These are phyloP conservation scores for Cucurbita ficifolia DNA, from an alignment of 306 rosid genomes.

Conservation along the genomic window DNA sequence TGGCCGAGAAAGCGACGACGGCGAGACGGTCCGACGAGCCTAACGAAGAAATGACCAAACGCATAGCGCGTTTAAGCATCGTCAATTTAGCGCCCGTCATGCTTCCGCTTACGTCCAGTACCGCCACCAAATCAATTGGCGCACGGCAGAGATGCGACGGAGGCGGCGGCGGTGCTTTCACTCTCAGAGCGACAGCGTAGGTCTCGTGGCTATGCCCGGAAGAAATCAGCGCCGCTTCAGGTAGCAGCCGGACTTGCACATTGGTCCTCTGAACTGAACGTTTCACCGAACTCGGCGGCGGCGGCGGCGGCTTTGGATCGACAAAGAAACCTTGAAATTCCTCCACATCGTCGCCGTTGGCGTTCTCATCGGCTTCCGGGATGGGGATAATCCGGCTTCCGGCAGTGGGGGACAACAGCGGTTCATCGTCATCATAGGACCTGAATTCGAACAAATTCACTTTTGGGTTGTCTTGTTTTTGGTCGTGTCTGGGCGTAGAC, in stretches of 20 bases:
- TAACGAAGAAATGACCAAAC: conserved; percentile 16
- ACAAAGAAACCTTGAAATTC: conserved; percentile 84
- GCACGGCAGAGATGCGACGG: conserved; percentile 15
- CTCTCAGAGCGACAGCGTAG: conserved; percentile 46
- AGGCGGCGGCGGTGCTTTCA: conserved; percentile 39
- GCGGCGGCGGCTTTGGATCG: conserved; percentile 37
- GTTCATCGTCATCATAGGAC: conserved; percentile 34
- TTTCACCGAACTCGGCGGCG: conserved; percentile 18
- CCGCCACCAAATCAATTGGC: conserved; percentile 21
- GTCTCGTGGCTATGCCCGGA: conserved; percentile 37
- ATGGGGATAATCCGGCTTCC: conserved; percentile 10
- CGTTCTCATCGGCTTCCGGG: conserved; percentile 8
- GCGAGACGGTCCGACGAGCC: conserved; percentile 22
- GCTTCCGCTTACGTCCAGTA: conserved; percentile 20
- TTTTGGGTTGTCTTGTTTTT: not conserved
- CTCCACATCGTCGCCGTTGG: not conserved
- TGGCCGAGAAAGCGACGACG: conserved; percentile 11
- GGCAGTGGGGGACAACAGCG: conserved; percentile 5
- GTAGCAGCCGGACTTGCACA: conserved; percentile 53
- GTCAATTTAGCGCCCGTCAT: conserved; percentile 18
- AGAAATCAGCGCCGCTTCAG: conserved; percentile 57
- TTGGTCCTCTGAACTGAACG: conserved; percentile 29
- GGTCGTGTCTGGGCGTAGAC: conserved; percentile 5
- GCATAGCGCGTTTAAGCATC: conserved; percentile 15
- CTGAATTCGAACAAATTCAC: conserved; percentile 12